A percentile compares a stretch with the other conserved stretches of the same genome.
Conservation (phyloP, 1,139 yeast genomes). For the Suhomyces anneliseae region DNA sequence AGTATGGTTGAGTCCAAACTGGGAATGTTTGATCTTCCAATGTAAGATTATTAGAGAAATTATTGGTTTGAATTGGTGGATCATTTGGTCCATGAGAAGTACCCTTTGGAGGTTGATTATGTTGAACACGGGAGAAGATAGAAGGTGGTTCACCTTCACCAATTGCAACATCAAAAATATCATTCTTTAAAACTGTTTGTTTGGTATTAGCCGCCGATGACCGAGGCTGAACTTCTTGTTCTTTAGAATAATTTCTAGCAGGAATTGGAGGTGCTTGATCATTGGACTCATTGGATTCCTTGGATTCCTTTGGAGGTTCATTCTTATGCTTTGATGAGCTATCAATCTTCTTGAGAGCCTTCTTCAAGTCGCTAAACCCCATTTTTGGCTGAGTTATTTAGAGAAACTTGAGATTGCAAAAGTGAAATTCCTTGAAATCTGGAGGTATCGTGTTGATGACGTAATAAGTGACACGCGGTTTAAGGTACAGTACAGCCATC, state of each 20-base stretch:
- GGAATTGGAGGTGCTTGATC: constrained; percentile 1
- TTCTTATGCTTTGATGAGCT: constrained; percentile 2
- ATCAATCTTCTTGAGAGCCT: constrained; percentile 26
- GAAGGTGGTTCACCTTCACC: constrained; percentile 29
- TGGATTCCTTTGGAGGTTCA: not conserved
- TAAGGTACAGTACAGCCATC: not conserved
- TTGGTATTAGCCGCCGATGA: not conserved
- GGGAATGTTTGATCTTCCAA: constrained; percentile 49
- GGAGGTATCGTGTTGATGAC: not conserved
- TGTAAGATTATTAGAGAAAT: constrained; percentile 44
- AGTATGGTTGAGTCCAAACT: constrained; percentile 49
- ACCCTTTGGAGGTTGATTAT: constrained; percentile 35
- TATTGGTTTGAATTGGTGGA: constrained; percentile 46
- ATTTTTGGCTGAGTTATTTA: constrained; percentile 11
- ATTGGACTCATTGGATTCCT: not conserved
- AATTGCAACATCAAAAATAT: constrained; percentile 25
- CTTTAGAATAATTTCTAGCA: not conserved
- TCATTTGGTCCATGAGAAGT: constrained; percentile 21
- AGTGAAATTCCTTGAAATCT: no score
- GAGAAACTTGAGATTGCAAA: no score
- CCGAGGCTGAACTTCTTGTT: not conserved
- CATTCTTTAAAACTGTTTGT: constrained; percentile 3
- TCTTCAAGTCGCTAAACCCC: constrained; percentile 32
- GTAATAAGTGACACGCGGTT: not conserved
- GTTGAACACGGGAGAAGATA: constrained; percentile 23